Percentiles rank a stretch among this genome's conserved stretches.
Conservation (phyloP, 1,284 basidiomycete species). For the Rhodotorula sp. region DNA sequence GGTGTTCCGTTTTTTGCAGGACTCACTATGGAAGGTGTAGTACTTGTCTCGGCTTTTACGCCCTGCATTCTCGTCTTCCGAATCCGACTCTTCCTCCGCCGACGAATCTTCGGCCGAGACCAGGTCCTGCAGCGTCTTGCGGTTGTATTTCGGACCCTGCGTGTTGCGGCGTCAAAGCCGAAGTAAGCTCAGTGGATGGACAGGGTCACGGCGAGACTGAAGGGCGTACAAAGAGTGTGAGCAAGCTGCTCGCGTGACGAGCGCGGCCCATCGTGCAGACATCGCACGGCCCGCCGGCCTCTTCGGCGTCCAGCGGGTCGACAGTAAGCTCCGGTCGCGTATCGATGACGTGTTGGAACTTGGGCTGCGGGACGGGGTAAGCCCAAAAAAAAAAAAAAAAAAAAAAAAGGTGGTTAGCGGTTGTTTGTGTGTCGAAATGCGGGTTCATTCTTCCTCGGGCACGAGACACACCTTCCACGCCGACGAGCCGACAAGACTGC, state of each 20-base stretch:
- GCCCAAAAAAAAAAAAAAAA: no score
- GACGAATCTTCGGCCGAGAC: constrained; percentile 3
- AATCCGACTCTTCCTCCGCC: neutral
- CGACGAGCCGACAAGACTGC: neutral
- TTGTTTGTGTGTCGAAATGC: no score
- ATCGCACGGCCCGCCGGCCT: constrained; percentile 8
- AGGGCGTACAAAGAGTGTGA: constrained; percentile 8
- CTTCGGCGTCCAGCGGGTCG: neutral
- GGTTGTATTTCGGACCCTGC: constrained; percentile 30
- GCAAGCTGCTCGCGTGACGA: constrained; percentile 7
- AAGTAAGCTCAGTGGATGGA: neutral
- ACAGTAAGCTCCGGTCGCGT: constrained; percentile 2
- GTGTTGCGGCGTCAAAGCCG: neutral
- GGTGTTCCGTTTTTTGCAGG: no score
- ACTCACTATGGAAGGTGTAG: constrained; percentile 22
- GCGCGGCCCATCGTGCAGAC: constrained; percentile 20
- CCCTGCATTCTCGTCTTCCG: neutral
- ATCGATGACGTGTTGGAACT: constrained; percentile 20
- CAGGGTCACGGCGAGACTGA: neutral
- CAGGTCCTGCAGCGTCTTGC: constrained; percentile 8
- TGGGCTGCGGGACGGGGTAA: neutral
- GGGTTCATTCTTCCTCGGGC: neutral
- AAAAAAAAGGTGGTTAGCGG: neutral
- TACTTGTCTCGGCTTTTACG: constrained; percentile 3
- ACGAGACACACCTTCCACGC: constrained; percentile 24